Evolutionary conservation across 2,329 filamentous ascomycete genomes (phyloP), one percentile per base, ranked within the genome.

Genomic region (Trichophyton simii): DNA sequence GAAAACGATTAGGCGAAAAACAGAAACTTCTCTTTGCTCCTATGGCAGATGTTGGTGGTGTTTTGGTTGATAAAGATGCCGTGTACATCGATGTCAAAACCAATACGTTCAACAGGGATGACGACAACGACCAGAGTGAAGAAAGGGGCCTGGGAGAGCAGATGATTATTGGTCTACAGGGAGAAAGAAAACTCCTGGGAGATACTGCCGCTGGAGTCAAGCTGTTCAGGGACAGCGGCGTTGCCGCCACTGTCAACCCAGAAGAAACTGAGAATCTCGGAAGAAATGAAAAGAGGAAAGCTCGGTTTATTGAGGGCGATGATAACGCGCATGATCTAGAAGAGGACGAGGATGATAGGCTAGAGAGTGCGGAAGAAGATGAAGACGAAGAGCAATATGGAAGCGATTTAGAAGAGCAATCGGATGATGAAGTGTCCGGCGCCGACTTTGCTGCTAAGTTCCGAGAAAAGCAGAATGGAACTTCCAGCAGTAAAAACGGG

Each of bases 31-130:
- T 99, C 3, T 95, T 96, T 74, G 95, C 94, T 2, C 95, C 94
- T 38, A 97, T 99, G 92, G 96, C 91, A 28, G 94, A 99, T 75
- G 91, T 96, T 38, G 95, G 91, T 66, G 94, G 94, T 68, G 83
- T 99, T 11, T 86, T 97, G 71, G 92, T 99, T 59, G 94, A 99
- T 67, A 95, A 95, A 64, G 94, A 99, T 75, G 91, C 92, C 6
- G 91, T 99, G 42, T 99, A 95, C 77, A 96, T 87, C 65, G 83
- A 87, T 68, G 76, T 87, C 50, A 87, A 86, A 71, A 84, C 82
- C 13, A 78, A 81, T 31, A 95, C 83, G 3, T 96, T 99, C 66
- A 78, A 85, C 64, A 75, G 75, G 9, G 85, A 83, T 11, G 79
- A 80, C 8, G 85, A 89, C 9, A 82, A 74, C 0, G 79, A 81